Evolutionary conservation across 768 basidiomycete species (phyloP).

Genomic region (Psilocybe subaeruginosa): DNA sequence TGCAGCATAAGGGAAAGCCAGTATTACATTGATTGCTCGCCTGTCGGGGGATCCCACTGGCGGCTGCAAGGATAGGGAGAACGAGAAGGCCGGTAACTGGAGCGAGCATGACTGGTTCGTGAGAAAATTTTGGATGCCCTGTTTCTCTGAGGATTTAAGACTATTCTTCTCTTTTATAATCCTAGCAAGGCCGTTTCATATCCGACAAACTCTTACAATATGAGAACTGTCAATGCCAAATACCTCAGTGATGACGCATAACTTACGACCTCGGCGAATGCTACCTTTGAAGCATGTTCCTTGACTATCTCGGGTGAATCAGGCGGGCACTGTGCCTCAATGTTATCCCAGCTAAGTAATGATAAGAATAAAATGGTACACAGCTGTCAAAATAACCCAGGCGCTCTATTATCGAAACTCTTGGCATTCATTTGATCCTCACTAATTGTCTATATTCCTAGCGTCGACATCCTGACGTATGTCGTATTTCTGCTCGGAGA

Average conservation of each 20-base stretch:
- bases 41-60: conserved; percentile 5
- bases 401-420: background rate
- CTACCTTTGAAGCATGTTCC: no score
- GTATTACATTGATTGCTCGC: background rate
- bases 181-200: background rate
- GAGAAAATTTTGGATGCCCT: background rate
- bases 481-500: no score
- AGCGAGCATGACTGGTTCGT: background rate
- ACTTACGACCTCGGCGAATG: no score
- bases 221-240: no score
- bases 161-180: background rate
- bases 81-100: conserved; percentile 1
- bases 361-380: background rate
- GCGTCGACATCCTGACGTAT: no score
- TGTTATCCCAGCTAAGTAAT: background rate
- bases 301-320: background rate
- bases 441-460: no score
- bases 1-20: background rate
- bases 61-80: conserved; percentile 15
- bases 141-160: background rate
- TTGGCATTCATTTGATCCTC: background rate
- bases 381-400: background rate
- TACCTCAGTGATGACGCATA: no score
- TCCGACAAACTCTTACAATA: no score
- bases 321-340: background rate